These are phyloP conservation scores for Coemansia pectinata DNA, from an alignment of 192 early-diverging fungal species.

Conservation along the genomic window DNA sequence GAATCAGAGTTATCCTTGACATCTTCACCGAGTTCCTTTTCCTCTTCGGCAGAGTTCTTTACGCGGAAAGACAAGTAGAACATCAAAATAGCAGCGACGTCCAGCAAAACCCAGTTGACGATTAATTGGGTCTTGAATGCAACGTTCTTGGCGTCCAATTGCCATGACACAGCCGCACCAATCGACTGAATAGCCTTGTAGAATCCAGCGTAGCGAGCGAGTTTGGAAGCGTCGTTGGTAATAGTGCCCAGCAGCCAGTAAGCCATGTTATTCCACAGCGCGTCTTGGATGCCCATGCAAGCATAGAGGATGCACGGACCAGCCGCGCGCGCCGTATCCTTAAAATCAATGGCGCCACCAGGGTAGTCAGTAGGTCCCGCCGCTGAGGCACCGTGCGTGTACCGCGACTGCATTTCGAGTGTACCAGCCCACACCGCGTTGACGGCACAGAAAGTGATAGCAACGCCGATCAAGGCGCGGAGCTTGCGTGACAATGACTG, in stretches of 20 bases:
- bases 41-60: background rate
- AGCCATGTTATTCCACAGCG: conserved; percentile 69
- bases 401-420: conserved; percentile 60
- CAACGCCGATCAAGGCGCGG: conserved; percentile 60
- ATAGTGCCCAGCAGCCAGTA: conserved; percentile 85
- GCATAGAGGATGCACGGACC: conserved; percentile 65
- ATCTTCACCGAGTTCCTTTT: background rate
- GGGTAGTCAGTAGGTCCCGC: conserved; percentile 14
- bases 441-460: conserved; percentile 37
- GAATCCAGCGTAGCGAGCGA: conserved; percentile 70
- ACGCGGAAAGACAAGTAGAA: background rate
- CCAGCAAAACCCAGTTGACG: conserved; percentile 71
- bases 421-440: conserved; percentile 62
- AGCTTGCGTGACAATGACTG: conserved; percentile 52
- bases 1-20: background rate
- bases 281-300: conserved; percentile 70
- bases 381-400: conserved; percentile 18
- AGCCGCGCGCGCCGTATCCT: conserved; percentile 47
- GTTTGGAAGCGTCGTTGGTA: conserved; percentile 67
- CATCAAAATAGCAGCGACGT: conserved; percentile 27
- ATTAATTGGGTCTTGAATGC: conserved; percentile 65
- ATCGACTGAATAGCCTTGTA: conserved; percentile 82
- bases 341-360: conserved; percentile 49
- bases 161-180: conserved; percentile 64
- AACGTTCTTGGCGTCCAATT: conserved; percentile 68